phyloP scores from a whole-genome alignment of 257 asterid genomes.

The Leptodermis oblonga region DNA sequence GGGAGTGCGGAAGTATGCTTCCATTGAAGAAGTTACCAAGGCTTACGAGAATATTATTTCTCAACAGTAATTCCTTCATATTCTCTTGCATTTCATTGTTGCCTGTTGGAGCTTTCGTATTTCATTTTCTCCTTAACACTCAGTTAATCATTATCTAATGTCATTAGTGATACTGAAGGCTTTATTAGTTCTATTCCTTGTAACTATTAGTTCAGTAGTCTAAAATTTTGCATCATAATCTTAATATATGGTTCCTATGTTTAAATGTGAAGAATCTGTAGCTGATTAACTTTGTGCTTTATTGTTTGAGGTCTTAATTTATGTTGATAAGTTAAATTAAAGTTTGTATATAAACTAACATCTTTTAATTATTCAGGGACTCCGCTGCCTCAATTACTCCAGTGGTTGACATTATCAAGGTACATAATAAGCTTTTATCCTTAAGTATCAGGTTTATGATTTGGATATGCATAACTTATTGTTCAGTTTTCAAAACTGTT shows the following conservation, averaged over 20 bases:
- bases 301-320: not conserved
- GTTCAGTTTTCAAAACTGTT: not conserved
- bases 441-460: not conserved
- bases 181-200: no score
- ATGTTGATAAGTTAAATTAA: not conserved
- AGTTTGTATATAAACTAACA: conserved; percentile 13
- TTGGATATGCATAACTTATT: not conserved
- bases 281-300: not conserved
- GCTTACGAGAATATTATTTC: conserved; percentile 65
- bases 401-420: conserved; percentile 52
- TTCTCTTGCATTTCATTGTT: not conserved
- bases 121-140: not conserved
- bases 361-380: conserved; percentile 43
- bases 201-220: not conserved
- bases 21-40: conserved; percentile 61
- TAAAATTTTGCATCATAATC: not conserved
- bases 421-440: conserved; percentile 22
- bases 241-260: not conserved
- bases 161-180: no score
- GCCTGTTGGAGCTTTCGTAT: not conserved
- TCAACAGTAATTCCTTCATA: conserved; percentile 40
- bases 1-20: conserved; percentile 63
- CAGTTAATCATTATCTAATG: no score
- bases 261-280: not conserved
- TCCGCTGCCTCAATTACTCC: conserved; percentile 53